These are phyloP conservation scores for Neostapfia colusana DNA, from an alignment of 176 grass and related monocot species.

Conservation along the genomic window DNA sequence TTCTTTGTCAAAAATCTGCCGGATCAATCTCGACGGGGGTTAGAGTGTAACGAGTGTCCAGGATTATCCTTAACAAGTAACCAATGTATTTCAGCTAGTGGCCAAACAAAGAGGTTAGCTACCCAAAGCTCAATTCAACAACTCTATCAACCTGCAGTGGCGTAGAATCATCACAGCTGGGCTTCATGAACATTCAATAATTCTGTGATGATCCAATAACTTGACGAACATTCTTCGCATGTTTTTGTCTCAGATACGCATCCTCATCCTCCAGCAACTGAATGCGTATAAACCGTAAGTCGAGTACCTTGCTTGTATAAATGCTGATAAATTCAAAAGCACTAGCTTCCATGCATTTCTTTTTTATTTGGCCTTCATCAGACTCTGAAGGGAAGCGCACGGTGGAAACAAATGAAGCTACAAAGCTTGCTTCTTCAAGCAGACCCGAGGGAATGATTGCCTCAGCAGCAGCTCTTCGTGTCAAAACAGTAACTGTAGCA, in stretches of 20 bases:
- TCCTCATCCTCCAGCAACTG: constrained; percentile 97
- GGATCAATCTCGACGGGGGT: constrained; percentile 68
- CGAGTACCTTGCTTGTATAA: constrained; percentile 69
- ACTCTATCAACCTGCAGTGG: constrained; percentile 89
- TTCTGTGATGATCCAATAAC: too few relatives aligned
- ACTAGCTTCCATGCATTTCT: constrained; percentile 47
- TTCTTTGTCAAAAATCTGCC: constrained; percentile 97
- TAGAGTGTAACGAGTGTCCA: constrained; percentile 56
- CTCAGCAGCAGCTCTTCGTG: constrained; percentile 62
- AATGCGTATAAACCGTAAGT: constrained; percentile 87
- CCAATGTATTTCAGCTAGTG: constrained; percentile 70
- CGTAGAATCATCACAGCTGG: constrained; percentile 60
- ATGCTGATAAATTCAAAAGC: constrained; percentile 51
- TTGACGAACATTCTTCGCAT: constrained; percentile 75
- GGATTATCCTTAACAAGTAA: constrained; percentile 64
- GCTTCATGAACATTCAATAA: too few relatives aligned
- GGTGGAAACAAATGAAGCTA: constrained; percentile 56
- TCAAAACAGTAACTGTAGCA: constrained; percentile 22
- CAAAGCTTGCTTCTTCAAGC: constrained; percentile 57
- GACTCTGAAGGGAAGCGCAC: constrained; percentile 41
- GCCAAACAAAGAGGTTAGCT: constrained; percentile 74
- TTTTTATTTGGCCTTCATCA: constrained; percentile 38
- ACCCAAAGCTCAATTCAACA: constrained; percentile 81
- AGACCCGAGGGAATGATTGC: constrained; percentile 78
- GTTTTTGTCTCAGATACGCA: constrained; percentile 63